These are phyloP conservation scores for Penicillium psychrosexuale DNA, from an alignment of 2,329 filamentous ascomycete species.

Conservation along the genomic window DNA sequence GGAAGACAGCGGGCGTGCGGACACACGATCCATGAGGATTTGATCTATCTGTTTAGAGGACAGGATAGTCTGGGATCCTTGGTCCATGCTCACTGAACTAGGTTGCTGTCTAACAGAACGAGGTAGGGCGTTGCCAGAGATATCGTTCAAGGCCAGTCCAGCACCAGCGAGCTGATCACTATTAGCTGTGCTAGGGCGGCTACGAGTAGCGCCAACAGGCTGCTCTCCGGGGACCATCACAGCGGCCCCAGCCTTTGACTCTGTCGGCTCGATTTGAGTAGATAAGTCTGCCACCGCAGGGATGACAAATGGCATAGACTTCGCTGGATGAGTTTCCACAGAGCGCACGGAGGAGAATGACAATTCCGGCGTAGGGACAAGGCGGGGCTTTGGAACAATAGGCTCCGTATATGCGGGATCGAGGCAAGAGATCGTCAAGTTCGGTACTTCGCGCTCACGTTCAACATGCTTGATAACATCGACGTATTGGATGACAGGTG, in stretches of 20 bases:
- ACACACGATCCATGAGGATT: slow-evolving; percentile 59
- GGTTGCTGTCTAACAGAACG: slow-evolving; percentile 26
- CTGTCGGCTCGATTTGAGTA: slow-evolving; percentile 24
- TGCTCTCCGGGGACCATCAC: slow-evolving; percentile 63
- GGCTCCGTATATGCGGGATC: slow-evolving; percentile 34
- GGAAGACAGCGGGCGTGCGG: slow-evolving; percentile 32
- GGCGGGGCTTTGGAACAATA: slow-evolving; percentile 20
- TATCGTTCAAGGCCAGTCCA: slow-evolving; percentile 58
- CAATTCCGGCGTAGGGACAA: slow-evolving; percentile 26
- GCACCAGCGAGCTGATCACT: slow-evolving; percentile 19
- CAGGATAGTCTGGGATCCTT: slow-evolving; percentile 76
- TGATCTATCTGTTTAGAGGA: slow-evolving; percentile 80
- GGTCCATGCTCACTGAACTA: slow-evolving; percentile 57
- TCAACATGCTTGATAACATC: slow-evolving; percentile 6
- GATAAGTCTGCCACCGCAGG: slow-evolving; percentile 18
- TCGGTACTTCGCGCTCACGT: slow-evolving; percentile 14
- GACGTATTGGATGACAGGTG: slow-evolving; percentile 3
- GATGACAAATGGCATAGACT: slow-evolving; percentile 31
- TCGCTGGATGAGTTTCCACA: slow-evolving; percentile 47
- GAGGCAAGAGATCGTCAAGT: slow-evolving; percentile 30
- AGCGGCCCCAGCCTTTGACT: slow-evolving; percentile 32
- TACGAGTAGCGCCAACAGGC: slow-evolving; percentile 53
- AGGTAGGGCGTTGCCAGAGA: slow-evolving; percentile 56
- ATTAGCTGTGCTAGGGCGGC: slow-evolving; percentile 33
- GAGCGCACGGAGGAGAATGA: slow-evolving; percentile 44